Conservation (phyloP, 2,329 filamentous ascomycete species). For the Aspergillus brunneoviolaceus region DNA sequence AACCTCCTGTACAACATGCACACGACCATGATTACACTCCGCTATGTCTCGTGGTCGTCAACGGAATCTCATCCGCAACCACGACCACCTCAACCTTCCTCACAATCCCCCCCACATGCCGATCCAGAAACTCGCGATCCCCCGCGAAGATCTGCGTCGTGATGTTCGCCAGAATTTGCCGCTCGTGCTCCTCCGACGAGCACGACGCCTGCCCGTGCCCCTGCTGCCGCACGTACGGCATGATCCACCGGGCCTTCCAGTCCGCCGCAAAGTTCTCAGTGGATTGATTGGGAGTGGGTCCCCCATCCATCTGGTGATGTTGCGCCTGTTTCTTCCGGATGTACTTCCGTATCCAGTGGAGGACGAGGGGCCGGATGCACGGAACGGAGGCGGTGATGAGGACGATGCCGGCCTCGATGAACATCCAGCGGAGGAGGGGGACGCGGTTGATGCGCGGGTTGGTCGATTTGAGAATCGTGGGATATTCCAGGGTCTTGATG, state of each 20-base stretch:
- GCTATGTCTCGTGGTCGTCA: neutral
- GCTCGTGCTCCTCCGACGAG: neutral
- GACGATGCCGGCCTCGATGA: slow-evolving; percentile 5
- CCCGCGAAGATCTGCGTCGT: slow-evolving; percentile 6
- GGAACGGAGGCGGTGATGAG: slow-evolving; percentile 2
- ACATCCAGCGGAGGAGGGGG: slow-evolving; percentile 6
- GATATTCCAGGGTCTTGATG: slow-evolving; percentile 9
- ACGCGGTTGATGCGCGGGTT: slow-evolving; percentile 8
- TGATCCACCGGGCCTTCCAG: slow-evolving; percentile 2
- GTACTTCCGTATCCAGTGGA: neutral
- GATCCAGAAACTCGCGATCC: slow-evolving; percentile 3
- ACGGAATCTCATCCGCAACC: slow-evolving; percentile 4
- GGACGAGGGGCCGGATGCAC: neutral
- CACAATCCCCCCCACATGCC: neutral
- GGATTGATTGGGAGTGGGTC: neutral
- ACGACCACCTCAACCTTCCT: slow-evolving; percentile 1
- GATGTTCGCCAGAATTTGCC: slow-evolving; percentile 1
- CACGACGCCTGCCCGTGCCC: neutral
- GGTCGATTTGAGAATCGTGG: slow-evolving; percentile 1
- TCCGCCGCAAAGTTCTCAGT: neutral
- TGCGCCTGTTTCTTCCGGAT: neutral
- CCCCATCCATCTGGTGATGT: neutral
- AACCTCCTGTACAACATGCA: too few relatives aligned
- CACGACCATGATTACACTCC: too few relatives aligned
- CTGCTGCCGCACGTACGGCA: neutral